phyloP scores from a whole-genome alignment of 1,139 yeast genomes.

The Debaryomycetaceae sp. region DNA sequence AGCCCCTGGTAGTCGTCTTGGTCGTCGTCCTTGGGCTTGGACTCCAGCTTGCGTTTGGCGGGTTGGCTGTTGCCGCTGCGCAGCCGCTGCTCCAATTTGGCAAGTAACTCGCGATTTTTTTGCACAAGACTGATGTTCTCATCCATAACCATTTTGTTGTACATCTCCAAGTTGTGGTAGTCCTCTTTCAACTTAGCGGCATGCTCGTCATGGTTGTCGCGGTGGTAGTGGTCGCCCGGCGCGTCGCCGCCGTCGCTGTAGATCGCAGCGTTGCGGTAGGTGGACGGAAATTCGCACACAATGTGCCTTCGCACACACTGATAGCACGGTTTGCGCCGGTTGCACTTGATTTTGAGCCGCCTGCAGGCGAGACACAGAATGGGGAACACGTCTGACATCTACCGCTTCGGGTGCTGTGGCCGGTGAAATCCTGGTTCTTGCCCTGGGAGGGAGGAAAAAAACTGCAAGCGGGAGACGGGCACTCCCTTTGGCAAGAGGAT shows the following conservation, averaged over 20 bases:
- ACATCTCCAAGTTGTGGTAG: conserved; percentile 2
- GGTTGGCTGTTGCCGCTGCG: too few relatives aligned
- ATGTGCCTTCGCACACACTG: conserved; percentile 31
- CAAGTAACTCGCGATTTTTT: neutral
- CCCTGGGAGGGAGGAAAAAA: too few relatives aligned
- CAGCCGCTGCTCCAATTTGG: too few relatives aligned
- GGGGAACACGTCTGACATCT: conserved; percentile 30
- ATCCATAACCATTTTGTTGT: conserved; percentile 1
- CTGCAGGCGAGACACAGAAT: conserved; percentile 42
- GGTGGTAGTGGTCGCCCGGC: neutral
- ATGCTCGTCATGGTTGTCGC: neutral
- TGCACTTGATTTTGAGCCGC: conserved; percentile 38
- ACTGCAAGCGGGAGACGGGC: too few relatives aligned
- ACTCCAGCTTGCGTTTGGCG: too few relatives aligned
- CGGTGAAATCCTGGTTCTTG: too few relatives aligned
- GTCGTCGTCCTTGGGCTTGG: too few relatives aligned
- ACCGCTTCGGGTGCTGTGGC: conserved; percentile 2
- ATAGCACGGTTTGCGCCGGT: conserved; percentile 37
- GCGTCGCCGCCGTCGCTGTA: conserved; percentile 4
- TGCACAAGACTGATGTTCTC: too few relatives aligned
- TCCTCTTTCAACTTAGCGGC: conserved; percentile 1
- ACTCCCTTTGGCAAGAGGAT: too few relatives aligned
- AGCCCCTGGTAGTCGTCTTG: too few relatives aligned
- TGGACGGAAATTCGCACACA: conserved; percentile 35
- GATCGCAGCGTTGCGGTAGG: conserved; percentile 28